These are phyloP conservation scores for Acanthamoeba healyi DNA, from an alignment of 208 protist genomes.

Conservation along the genomic window DNA sequence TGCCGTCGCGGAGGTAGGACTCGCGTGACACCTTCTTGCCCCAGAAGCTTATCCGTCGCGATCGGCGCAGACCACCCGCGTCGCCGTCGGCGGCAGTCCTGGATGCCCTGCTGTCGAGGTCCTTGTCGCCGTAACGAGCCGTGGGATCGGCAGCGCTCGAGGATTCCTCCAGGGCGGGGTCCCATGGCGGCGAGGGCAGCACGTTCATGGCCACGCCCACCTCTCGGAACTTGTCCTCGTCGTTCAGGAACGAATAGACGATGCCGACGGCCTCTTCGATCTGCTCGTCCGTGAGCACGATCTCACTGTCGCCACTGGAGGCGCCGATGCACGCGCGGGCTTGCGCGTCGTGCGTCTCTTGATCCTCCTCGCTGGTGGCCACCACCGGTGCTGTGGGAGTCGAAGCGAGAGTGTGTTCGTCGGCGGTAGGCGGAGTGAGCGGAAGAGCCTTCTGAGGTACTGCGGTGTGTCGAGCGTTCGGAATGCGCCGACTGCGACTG, in stretches of 20 bases:
- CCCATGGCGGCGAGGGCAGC: constrained; percentile 68
- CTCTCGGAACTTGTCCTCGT: constrained; percentile 66
- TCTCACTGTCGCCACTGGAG: not conserved
- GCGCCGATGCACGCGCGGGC: not conserved
- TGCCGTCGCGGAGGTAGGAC: not conserved
- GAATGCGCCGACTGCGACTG: not conserved
- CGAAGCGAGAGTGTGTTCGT: too few relatives aligned
- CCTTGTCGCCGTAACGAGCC: not conserved
- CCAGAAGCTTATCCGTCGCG: constrained; percentile 42
- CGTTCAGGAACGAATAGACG: constrained; percentile 55
- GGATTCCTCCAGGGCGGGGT: constrained; percentile 4
- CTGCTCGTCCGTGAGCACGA: constrained; percentile 14
- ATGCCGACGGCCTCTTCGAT: constrained; percentile 26
- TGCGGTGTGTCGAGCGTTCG: not conserved
- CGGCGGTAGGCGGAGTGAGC: not conserved
- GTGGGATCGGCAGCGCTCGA: not conserved
- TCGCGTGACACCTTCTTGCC: constrained; percentile 2
- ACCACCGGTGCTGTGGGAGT: not conserved
- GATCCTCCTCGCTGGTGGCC: not conserved
- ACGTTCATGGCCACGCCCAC: constrained; percentile 72
- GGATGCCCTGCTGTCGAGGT: not conserved
- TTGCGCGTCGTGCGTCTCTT: not conserved
- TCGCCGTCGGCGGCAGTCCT: not conserved
- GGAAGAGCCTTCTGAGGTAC: not conserved
- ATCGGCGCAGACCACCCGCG: not conserved